phyloP scores from a whole-genome alignment of 73 alveolate species.

The Paramecium pentaurelia region DNA sequence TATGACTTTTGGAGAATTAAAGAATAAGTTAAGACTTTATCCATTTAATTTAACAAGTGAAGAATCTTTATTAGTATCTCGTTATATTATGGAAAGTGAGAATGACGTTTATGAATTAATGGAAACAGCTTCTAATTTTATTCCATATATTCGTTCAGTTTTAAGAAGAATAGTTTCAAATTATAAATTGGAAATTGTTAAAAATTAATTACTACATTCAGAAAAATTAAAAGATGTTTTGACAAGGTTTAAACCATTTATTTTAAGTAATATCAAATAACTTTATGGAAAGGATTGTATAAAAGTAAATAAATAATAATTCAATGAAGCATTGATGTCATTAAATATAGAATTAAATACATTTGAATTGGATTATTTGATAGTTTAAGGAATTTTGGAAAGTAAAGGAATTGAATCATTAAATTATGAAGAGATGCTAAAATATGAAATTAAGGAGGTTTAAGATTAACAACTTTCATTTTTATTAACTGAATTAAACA shows the following conservation, averaged over 20 bases:
- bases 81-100: not conserved
- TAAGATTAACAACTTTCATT: not conserved
- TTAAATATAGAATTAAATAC: not conserved
- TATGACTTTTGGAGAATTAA: not conserved
- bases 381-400: slow-evolving; percentile 19
- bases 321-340: not conserved
- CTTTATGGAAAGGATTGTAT: not conserved
- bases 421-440: slow-evolving; percentile 16
- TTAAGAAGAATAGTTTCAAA: not conserved
- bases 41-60: not conserved
- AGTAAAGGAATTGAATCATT: not conserved
- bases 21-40: not conserved
- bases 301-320: slow-evolving; percentile 15
- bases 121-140: not conserved
- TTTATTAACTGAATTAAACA: not conserved
- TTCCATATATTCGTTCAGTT: slow-evolving; percentile 5
- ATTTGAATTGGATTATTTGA: slow-evolving; percentile 9
- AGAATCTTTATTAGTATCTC: not conserved
- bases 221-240: slow-evolving; percentile 24
- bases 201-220: not conserved
- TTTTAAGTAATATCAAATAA: not conserved
- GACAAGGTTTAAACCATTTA: slow-evolving; percentile 15
- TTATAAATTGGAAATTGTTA: not conserved
- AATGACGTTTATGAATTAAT: not conserved
- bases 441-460: not conserved